Percentiles rank a stretch among this genome's conserved stretches.
Evolutionary conservation across 768 basidiomycete genomes (phyloP).

Genomic region (Rhodotorula sphaerocarpa): DNA sequence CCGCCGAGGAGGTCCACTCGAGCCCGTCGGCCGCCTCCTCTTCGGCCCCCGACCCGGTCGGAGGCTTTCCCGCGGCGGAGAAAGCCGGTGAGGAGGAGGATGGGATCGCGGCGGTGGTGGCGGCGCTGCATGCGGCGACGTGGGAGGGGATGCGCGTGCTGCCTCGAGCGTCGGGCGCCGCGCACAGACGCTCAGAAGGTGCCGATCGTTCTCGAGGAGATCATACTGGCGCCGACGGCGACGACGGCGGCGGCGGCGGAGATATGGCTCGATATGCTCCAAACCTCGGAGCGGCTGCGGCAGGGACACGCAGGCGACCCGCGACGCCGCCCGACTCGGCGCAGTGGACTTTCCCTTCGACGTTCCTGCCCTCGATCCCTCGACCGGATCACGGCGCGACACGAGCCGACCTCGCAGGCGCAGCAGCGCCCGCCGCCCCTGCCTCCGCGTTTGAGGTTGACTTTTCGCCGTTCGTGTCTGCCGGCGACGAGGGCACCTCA

Average conservation of each 20-base stretch:
- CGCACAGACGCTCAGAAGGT: no score
- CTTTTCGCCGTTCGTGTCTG: slow-evolving; percentile 21
- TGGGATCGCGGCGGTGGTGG: neutral
- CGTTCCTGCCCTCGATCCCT: slow-evolving; percentile 7
- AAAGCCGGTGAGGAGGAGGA: neutral
- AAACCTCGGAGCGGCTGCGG: no score
- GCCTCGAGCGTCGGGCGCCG: neutral
- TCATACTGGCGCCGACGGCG: neutral
- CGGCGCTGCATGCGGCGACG: slow-evolving; percentile 11
- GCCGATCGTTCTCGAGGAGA: no score
- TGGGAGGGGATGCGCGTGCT: slow-evolving; percentile 4
- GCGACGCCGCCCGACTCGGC: no score
- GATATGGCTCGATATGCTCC: neutral
- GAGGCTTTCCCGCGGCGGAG: no score
- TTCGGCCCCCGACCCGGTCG: neutral
- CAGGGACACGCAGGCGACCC: no score
- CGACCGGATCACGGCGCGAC: neutral
- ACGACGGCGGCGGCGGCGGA: neutral
- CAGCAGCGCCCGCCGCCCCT: neutral
- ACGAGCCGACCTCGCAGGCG: neutral
- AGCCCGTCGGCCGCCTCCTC: no score
- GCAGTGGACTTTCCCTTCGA: neutral
- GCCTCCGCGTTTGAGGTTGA: slow-evolving; percentile 14
- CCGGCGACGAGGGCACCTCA: neutral
- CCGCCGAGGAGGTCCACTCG: neutral